These are phyloP conservation scores for Carpinus viminea DNA, from an alignment of 306 rosid genomes.

Conservation along the genomic window DNA sequence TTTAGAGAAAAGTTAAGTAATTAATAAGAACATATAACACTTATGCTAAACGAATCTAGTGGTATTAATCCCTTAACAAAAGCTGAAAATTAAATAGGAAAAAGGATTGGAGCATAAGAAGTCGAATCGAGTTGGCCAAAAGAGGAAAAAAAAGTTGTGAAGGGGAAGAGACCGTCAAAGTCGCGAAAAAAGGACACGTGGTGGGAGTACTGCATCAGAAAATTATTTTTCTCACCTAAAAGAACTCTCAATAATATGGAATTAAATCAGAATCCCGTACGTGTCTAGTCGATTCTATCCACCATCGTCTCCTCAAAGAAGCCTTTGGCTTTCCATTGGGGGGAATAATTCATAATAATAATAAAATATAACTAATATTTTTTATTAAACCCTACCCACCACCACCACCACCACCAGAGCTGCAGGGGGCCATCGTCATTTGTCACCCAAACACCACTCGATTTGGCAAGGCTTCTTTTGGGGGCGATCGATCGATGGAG, in stretches of 20 bases:
- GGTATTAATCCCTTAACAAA: neutral
- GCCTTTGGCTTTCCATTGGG: conserved; percentile 19
- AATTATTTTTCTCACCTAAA: conserved; percentile 7
- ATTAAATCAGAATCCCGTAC: conserved; percentile 34
- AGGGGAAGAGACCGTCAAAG: conserved; percentile 21
- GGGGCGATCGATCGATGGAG: neutral
- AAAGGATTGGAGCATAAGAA: conserved; percentile 19
- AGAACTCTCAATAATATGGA: conserved; percentile 10
- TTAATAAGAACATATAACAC: neutral
- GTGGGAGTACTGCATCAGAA: conserved; percentile 42
- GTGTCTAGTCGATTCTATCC: conserved; percentile 37
- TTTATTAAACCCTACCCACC: neutral
- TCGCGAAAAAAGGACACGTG: conserved; percentile 36
- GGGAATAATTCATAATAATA: neutral
- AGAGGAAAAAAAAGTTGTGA: conserved; percentile 26
- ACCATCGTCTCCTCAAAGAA: conserved; percentile 15
- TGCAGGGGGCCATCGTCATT: neutral
- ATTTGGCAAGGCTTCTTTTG: neutral
- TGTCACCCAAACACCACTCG: neutral
- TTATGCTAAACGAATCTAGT: neutral
- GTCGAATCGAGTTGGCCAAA: conserved; percentile 39
- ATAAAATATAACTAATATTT: neutral
- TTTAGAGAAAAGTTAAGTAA: too few relatives aligned
- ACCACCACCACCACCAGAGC: conserved; percentile 5
- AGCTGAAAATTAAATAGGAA: neutral